Evolutionary conservation across 2,329 filamentous ascomycete species (phyloP).

Genomic region (Nectriaceae sp.): DNA sequence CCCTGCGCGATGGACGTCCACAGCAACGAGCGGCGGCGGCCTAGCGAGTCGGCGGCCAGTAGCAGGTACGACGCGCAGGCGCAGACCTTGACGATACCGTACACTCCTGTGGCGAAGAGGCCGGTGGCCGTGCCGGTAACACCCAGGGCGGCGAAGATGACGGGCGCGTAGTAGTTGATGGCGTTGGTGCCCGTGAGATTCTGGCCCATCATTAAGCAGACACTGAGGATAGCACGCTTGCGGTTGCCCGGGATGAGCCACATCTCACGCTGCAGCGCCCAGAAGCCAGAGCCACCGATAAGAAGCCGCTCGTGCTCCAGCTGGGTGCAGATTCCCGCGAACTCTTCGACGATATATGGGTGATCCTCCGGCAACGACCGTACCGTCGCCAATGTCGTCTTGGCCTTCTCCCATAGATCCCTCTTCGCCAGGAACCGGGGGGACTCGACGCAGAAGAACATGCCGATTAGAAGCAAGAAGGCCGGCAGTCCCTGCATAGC

Average conservation of each 20-base stretch:
- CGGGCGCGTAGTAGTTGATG: constrained; percentile 47
- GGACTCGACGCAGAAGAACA: constrained; percentile 65
- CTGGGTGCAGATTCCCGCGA: constrained; percentile 55
- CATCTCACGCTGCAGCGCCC: constrained; percentile 61
- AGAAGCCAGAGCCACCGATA: constrained; percentile 53
- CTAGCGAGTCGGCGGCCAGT: constrained; percentile 46
- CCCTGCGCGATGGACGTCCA: constrained; percentile 30
- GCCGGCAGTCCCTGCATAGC: constrained; percentile 65
- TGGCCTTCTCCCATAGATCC: constrained; percentile 60
- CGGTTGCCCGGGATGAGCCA: constrained; percentile 41
- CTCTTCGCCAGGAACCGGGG: constrained; percentile 65
- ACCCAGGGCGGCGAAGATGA: constrained; percentile 36
- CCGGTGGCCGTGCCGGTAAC: constrained; percentile 28
- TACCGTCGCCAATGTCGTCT: constrained; percentile 53
- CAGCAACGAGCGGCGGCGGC: constrained; percentile 47
- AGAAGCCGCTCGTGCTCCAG: constrained; percentile 59
- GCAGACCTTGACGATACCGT: constrained; percentile 35
- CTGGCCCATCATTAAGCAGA: constrained; percentile 60
- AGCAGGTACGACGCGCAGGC: constrained; percentile 37
- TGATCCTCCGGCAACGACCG: constrained; percentile 55
- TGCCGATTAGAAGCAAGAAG: constrained; percentile 57
- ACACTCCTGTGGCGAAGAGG: constrained; percentile 38
- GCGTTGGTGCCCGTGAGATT: constrained; percentile 43
- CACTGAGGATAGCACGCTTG: constrained; percentile 59
- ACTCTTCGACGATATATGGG: constrained; percentile 57